Evolutionary conservation across 805 yeast genomes (phyloP).

Genomic region (Spathaspora gorwiae): DNA sequence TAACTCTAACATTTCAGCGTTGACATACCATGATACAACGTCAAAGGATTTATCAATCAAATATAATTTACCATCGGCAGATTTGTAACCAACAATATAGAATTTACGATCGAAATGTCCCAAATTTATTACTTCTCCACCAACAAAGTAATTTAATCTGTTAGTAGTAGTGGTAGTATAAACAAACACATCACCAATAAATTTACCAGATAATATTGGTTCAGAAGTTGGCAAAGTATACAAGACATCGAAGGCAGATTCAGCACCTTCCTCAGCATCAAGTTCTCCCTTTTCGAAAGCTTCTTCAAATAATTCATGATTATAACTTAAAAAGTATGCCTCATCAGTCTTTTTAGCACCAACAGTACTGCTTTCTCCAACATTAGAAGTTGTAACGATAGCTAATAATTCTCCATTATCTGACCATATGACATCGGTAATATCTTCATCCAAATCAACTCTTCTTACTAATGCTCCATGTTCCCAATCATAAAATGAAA

Average conservation of each 20-base stretch:
- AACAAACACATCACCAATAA: slow-evolving; percentile 96
- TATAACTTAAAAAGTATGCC: slow-evolving; percentile 73
- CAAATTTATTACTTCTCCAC: slow-evolving; percentile 86
- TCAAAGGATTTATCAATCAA: slow-evolving; percentile 88
- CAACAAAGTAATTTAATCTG: slow-evolving; percentile 90
- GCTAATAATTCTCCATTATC: slow-evolving; percentile 88
- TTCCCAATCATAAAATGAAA: slow-evolving; percentile 93
- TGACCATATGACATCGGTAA: slow-evolving; percentile 83
- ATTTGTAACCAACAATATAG: slow-evolving; percentile 83
- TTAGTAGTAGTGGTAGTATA: slow-evolving; percentile 78
- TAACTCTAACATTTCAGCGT: slow-evolving; percentile 85
- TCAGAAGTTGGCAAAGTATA: slow-evolving; percentile 70
- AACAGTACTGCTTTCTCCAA: slow-evolving; percentile 16
- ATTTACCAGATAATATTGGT: slow-evolving; percentile 78
- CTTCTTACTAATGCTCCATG: slow-evolving; percentile 78
- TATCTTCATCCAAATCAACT: slow-evolving; percentile 74
- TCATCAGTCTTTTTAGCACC: slow-evolving; percentile 41
- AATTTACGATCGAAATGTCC: slow-evolving; percentile 88
- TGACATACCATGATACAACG: slow-evolving; percentile 74
- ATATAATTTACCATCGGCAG: slow-evolving; percentile 85
- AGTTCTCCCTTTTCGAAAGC: slow-evolving; percentile 54
- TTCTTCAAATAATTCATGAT: slow-evolving; percentile 59
- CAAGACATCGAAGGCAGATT: slow-evolving; percentile 77
- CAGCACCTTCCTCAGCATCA: slow-evolving; percentile 85
- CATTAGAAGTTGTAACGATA: slow-evolving; percentile 43